Base-by-base conservation (phyloP, 495 filamentous ascomycete species). In the Filosporella fistucella region DNA sequence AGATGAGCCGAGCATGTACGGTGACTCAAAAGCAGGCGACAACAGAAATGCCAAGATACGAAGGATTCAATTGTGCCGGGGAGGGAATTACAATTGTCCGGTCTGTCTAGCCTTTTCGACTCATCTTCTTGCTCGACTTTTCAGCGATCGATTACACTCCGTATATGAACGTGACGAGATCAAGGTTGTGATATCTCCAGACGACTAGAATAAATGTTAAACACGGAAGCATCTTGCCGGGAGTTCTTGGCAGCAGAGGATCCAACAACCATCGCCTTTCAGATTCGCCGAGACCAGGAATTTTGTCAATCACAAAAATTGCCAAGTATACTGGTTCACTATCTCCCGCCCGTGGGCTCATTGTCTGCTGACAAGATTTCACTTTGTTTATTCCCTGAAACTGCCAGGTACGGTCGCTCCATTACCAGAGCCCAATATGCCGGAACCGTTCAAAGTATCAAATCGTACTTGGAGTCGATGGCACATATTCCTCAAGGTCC, bases 381-480 rank as follows among this genome's bases (percentile, higher is more conserved):
- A 32, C 25, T 46, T 33, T 45, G 63, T 23, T 35, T 67, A 34
- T 53, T 45, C 16, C 61, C 59, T 0, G 26, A 56, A 2, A 51
- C 28, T 25, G 42, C 54, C n/a, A 18, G 20, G 13, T 44, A 44
- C 16, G 22, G 38, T 0, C 35, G 16, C 10, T 38, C 33, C 2
- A 23, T 62, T 16, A 42, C 30, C 12, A 28, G 9, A 13, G 21
- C 32, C 10, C 57, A 62, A 40, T 68, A 63, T 39, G 42, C 45
- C 21, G 52, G 61, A 11, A 62, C 68, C 11, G 38, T 69, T 16
- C 42, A 59, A 26, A 53, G 55, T n/a, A 66, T 69, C 49, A 58
- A 42, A 40, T 45, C 51, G 2, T 62, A 65, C 40, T 36, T 60
- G 4, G 41, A 20, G 20, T 46, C 55, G 38, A 51, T 63, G 35